phyloP scores from a whole-genome alignment of 2,329 filamentous ascomycete species.

The Paracoccidioides brasiliensis region DNA sequence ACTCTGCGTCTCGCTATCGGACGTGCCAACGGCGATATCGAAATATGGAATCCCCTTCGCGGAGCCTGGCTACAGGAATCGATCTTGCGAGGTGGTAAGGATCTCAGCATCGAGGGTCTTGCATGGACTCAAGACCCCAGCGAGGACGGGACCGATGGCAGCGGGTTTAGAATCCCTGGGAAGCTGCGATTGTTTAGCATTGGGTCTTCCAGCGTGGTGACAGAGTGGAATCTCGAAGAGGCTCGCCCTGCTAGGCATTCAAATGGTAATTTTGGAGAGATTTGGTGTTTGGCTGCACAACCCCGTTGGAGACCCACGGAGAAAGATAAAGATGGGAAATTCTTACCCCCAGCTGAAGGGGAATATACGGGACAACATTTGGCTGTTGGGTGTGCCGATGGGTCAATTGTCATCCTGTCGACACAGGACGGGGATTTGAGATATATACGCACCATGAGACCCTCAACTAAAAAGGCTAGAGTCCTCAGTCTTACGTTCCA shows the following conservation, averaged over 20 bases:
- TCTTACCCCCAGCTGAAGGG: constrained; percentile 22
- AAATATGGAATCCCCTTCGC: constrained; percentile 85
- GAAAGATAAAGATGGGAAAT: constrained; percentile 25
- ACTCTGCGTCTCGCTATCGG: constrained; percentile 73
- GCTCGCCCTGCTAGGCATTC: constrained; percentile 68
- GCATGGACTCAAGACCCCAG: constrained; percentile 83
- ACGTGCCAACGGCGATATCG: constrained; percentile 86
- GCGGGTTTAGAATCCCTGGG: constrained; percentile 52
- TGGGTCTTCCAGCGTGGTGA: constrained; percentile 80
- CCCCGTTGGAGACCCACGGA: constrained; percentile 42
- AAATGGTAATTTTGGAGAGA: constrained; percentile 85
- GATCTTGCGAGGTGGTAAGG: constrained; percentile 68
- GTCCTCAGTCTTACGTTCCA: constrained; percentile 89
- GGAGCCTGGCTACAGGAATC: constrained; percentile 84
- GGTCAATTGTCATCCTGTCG: constrained; percentile 73
- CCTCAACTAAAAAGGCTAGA: constrained; percentile 70
- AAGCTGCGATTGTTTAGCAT: constrained; percentile 87
- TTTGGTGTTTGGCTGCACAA: constrained; percentile 91
- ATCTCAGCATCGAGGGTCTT: constrained; percentile 78
- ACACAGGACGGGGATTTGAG: constrained; percentile 72
- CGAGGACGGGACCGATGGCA: constrained; percentile 44
- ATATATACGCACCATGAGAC: constrained; percentile 64
- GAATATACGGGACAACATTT: constrained; percentile 47
- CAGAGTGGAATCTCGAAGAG: constrained; percentile 83
- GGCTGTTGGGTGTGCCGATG: constrained; percentile 81